Base-by-base conservation (phyloP, 805 yeast species). In the Ogataea kodamae region DNA sequence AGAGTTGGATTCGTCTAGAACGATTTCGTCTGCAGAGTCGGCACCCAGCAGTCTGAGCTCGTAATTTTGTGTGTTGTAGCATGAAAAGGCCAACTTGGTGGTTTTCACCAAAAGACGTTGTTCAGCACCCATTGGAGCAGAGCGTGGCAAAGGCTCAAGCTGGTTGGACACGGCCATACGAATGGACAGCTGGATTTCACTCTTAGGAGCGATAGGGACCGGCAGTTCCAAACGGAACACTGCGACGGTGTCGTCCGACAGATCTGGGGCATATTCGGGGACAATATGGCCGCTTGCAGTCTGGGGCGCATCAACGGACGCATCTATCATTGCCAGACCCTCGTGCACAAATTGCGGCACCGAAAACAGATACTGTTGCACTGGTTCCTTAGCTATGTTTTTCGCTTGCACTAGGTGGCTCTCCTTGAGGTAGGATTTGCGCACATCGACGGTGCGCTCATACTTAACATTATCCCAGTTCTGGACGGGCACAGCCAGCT, bases 391-490 rank as follows among this genome's bases (percentile, higher is more conserved):
- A 15, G 68, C 87, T 22, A 70, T 59, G 62, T 89, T 90, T 47
- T 60, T 71, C 24, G 77, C 67, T 30, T 65, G 70, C 25, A 87
- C 52, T n/a, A 70, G 57, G 39, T 68, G 61, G 16, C 71, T 65
- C 53, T 82, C 94, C 45, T 74, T 75, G 25, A 76, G 70, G 55
- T 81, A 88, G 3, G 88, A 62, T 44, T 73, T 75, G 18, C 72
- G 53, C 30, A 88, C 68, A 49, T 87, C 96, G 22, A 86, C 50
- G 6, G 68, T 55, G 45, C 85, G 76, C 9, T 62, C 55, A 44
- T 74, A 68, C 18, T 75, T 68, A 19, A 61, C 50, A 57, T 86
- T 87, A 49, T 72, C 78, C 78, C 82, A 77, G 19, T 28, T 28
- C 16, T 40, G 41, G n/a, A 33, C 28, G 9, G 46, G 47, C 7